Conservation (phyloP, 2,329 filamentous ascomycete species). For the Cladorrhinum sp. region DNA sequence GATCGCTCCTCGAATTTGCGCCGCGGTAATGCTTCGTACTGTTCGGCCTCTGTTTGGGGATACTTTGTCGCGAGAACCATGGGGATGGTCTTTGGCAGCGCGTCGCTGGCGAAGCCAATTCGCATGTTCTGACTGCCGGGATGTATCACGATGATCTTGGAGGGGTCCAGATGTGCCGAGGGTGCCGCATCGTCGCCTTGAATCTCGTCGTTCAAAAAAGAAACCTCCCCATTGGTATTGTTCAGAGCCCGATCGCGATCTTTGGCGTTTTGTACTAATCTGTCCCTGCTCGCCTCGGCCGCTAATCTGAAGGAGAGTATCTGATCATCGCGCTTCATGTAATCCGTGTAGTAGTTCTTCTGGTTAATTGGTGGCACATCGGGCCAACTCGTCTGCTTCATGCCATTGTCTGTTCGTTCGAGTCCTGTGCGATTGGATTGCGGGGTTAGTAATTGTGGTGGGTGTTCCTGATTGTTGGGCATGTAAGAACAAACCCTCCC, state of each 20-base stretch:
- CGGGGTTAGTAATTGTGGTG: conserved; percentile 19
- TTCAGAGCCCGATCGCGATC: conserved; percentile 84
- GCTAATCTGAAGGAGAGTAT: conserved; percentile 84
- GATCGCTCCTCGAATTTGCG: conserved; percentile 61
- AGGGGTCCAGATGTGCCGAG: conserved; percentile 64
- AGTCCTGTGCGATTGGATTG: conserved; percentile 58
- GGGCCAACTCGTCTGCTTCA: conserved; percentile 93
- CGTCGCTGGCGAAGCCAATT: conserved; percentile 93
- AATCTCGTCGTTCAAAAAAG: conserved; percentile 58
- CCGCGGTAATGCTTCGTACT: conserved; percentile 73
- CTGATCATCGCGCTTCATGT: conserved; percentile 97
- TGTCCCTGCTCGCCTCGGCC: conserved; percentile 79
- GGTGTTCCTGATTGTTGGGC: too few relatives aligned
- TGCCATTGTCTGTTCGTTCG: conserved; percentile 95
- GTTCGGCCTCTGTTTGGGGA: conserved; percentile 76
- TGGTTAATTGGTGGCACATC: conserved; percentile 93
- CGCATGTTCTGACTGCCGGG: conserved; percentile 92
- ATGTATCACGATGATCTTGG: conserved; percentile 92
- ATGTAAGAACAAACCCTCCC: conserved; percentile 51
- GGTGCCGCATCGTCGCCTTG: conserved; percentile 55
- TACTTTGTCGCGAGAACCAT: conserved; percentile 86
- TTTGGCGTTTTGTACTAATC: conserved; percentile 79
- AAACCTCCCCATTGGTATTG: conserved; percentile 65
- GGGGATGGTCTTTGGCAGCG: conserved; percentile 87
- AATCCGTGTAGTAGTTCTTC: conserved; percentile 99